Percentiles rank a stretch among this genome's conserved stretches.
Conservation (phyloP, 2,329 filamentous ascomycete genomes). For the Chaetomium globosum region DNA sequence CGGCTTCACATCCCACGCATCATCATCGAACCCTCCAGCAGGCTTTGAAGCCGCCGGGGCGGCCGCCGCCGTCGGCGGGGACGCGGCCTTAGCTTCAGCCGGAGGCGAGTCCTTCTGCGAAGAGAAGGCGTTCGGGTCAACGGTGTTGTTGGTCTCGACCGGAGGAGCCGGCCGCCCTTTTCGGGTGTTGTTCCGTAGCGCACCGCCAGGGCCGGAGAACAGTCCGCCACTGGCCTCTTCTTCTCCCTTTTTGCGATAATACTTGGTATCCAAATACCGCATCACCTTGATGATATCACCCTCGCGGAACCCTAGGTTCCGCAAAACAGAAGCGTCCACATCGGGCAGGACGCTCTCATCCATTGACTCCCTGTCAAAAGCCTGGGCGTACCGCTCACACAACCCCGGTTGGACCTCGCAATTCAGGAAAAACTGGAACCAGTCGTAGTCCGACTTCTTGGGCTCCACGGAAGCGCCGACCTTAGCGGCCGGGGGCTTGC, state of each 20-base stretch:
- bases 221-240: constrained; percentile 68
- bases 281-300: constrained; percentile 96
- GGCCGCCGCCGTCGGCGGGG: constrained; percentile 43
- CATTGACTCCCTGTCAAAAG: constrained; percentile 91
- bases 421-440: constrained; percentile 97
- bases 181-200: constrained; percentile 88
- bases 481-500: constrained; percentile 39
- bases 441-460: constrained; percentile 81
- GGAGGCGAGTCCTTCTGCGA: constrained; percentile 55
- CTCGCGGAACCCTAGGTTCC: constrained; percentile 90
- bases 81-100: constrained; percentile 36
- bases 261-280: constrained; percentile 82
- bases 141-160: constrained; percentile 80
- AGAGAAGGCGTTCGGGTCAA: constrained; percentile 85
- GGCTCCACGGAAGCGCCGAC: constrained; percentile 66
- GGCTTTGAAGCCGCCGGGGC: constrained; percentile 42
- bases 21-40: constrained; percentile 79
- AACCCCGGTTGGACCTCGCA: constrained; percentile 90
- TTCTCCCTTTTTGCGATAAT: constrained; percentile 63
- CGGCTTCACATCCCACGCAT: constrained; percentile 96
- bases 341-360: constrained; percentile 90
- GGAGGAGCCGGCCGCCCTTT: constrained; percentile 86
- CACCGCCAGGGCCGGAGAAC: constrained; percentile 91
- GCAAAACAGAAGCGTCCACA: constrained; percentile 78
- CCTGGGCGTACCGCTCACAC: constrained; percentile 90